phyloP scores from a whole-genome alignment of 495 filamentous ascomycete genomes.

The Patellaria atrata region DNA sequence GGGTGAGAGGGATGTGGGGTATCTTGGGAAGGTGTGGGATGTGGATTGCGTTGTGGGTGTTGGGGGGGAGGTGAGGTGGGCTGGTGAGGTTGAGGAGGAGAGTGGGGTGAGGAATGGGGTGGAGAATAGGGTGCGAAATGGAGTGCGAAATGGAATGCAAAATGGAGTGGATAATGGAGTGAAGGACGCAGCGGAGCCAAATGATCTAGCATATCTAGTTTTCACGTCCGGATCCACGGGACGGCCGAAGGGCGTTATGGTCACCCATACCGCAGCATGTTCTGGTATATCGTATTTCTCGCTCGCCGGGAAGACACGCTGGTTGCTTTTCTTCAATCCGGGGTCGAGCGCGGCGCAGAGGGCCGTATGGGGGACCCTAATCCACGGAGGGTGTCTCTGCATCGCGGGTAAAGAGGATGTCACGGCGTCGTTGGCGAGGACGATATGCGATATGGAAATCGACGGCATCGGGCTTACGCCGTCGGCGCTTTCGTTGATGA shows the following conservation, averaged over 20 bases:
- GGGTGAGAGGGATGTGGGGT: no score
- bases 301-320: slow-evolving; percentile 7
- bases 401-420: background rate
- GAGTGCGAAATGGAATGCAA: no score
- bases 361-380: slow-evolving; percentile 10
- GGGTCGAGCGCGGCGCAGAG: slow-evolving; percentile 15
- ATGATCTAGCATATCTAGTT: background rate
- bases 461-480: background rate
- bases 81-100: no score
- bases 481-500: background rate
- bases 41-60: no score
- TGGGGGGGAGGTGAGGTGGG: no score
- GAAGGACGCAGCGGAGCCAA: no score
- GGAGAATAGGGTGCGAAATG: no score
- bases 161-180: no score
- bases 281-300: slow-evolving; percentile 7
- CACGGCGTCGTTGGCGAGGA: background rate
- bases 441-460: background rate
- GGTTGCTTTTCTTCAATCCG: slow-evolving; percentile 20
- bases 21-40: no score
- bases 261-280: slow-evolving; percentile 9
- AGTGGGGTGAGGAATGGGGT: no score
- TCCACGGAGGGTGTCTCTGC: slow-evolving; percentile 5
- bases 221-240: slow-evolving; percentile 17
- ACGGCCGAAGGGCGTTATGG: slow-evolving; percentile 10